These are phyloP conservation scores for Tetrapisispora taiwanensis DNA, from an alignment of 805 yeast genomes.

Conservation along the genomic window DNA sequence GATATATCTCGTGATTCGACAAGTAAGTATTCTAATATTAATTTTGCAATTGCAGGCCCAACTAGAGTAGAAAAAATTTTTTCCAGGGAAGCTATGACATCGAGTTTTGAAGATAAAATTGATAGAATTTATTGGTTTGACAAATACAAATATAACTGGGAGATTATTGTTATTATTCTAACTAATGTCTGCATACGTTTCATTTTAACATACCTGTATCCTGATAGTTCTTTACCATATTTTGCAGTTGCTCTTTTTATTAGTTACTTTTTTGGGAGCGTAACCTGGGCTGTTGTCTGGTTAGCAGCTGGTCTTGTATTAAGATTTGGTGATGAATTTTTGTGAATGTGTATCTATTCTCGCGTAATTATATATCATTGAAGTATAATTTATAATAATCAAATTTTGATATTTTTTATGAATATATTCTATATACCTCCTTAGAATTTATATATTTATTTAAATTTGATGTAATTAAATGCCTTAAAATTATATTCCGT, in stretches of 20 bases:
- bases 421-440: no score
- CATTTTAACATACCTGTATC: conserved; percentile 5
- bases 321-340: not conserved
- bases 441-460: no score
- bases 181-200: conserved; percentile 12
- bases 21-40: conserved; percentile 3
- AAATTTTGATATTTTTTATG: no score
- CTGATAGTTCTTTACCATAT: conserved; percentile 11
- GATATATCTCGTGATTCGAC: conserved; percentile 14
- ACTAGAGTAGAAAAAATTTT: conserved; percentile 26
- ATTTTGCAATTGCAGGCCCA: conserved; percentile 25
- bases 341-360: not conserved
- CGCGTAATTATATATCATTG: no score
- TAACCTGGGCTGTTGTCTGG: conserved; percentile 1
- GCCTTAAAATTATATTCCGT: not conserved
- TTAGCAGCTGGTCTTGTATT: not conserved
- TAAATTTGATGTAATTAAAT: no score
- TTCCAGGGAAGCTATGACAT: conserved; percentile 33
- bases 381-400: no score
- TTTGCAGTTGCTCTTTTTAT: conserved; percentile 8
- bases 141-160: conserved; percentile 25
- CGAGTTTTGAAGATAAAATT: conserved; percentile 30
- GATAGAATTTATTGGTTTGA: conserved; percentile 20
- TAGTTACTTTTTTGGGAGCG: not conserved
- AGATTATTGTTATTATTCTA: conserved; percentile 9